A percentile compares a stretch with the other conserved stretches of the same genome.
Evolutionary conservation across 2,329 filamentous ascomycete species (phyloP).

Genomic region (Lachnellula suecica): DNA sequence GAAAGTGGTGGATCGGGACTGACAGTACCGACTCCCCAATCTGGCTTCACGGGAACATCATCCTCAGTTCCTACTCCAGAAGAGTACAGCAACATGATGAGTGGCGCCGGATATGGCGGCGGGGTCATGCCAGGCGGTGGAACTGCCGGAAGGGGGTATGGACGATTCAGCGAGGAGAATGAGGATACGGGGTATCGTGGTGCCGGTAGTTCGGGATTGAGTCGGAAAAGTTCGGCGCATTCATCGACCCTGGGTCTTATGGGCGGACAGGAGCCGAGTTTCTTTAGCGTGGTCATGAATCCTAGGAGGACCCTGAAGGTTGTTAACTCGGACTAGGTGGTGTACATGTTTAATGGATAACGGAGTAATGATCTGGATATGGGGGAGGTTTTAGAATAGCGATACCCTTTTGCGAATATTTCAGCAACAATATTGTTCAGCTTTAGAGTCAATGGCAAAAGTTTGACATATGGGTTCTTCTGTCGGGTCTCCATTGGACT

Average conservation of each 20-base stretch:
- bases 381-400: background rate
- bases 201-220: constrained; percentile 29
- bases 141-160: constrained; percentile 10
- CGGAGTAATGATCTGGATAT: background rate
- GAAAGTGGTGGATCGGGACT: constrained; percentile 6
- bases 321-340: constrained; percentile 49
- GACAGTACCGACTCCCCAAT: background rate
- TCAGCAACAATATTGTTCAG: background rate
- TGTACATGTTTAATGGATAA: background rate
- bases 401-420: constrained; percentile 4
- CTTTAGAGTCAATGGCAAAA: background rate
- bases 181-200: constrained; percentile 23
- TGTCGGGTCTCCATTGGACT: no score
- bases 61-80: background rate
- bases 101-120: constrained; percentile 18
- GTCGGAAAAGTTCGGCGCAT: constrained; percentile 36
- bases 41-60: background rate
- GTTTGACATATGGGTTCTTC: no score
- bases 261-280: constrained; percentile 65
- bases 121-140: constrained; percentile 21
- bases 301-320: constrained; percentile 68
- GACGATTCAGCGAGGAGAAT: constrained; percentile 30
- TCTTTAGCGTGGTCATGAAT: constrained; percentile 68
- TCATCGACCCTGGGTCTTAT: constrained; percentile 54
- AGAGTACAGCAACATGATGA: background rate